Evolutionary conservation across 108 stramenopile species (phyloP).

Genomic region (Epithemia pelagica): DNA sequence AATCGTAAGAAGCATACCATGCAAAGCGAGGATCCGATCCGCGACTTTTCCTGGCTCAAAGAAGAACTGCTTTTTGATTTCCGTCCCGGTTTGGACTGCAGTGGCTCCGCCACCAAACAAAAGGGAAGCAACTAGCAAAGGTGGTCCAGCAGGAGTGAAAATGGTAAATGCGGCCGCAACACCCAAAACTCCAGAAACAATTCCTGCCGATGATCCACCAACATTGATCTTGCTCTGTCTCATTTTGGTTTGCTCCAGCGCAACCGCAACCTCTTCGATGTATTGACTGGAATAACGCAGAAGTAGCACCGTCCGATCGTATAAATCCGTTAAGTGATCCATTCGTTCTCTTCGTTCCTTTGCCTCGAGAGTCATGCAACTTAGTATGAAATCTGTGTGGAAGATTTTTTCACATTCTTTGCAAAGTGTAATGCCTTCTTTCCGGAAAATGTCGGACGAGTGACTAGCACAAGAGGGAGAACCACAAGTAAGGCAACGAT

Average conservation of each 20-base stretch:
- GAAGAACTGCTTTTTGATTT: constrained; percentile 45
- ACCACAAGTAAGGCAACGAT: constrained; percentile 31
- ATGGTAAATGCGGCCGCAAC: constrained; percentile 52
- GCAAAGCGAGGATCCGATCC: constrained; percentile 56
- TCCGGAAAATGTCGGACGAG: constrained; percentile 36
- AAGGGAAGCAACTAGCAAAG: constrained; percentile 56
- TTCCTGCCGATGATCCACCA: constrained; percentile 40
- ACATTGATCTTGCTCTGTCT: constrained; percentile 46
- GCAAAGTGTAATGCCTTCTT: constrained; percentile 42
- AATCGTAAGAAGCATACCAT: constrained; percentile 43
- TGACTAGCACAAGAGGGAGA: constrained; percentile 26
- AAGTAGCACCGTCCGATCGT: constrained; percentile 55
- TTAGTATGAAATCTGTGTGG: constrained; percentile 56
- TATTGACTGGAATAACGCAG: constrained; percentile 48
- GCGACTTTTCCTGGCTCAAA: constrained; percentile 62
- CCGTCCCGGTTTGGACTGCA: constrained; percentile 46
- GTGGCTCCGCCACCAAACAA: constrained; percentile 69
- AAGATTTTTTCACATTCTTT: constrained; percentile 45
- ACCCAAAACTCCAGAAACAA: constrained; percentile 57
- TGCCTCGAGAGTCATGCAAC: constrained; percentile 30
- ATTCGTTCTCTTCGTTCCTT: constrained; percentile 25
- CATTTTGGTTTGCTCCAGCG: constrained; percentile 33
- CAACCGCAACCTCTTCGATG: constrained; percentile 35
- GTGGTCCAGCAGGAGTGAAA: constrained; percentile 62
- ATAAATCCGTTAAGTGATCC: constrained; percentile 53